Base-by-base conservation (phyloP, 2,329 filamentous ascomycete genomes). In the Curvularia hawaiiensis region DNA sequence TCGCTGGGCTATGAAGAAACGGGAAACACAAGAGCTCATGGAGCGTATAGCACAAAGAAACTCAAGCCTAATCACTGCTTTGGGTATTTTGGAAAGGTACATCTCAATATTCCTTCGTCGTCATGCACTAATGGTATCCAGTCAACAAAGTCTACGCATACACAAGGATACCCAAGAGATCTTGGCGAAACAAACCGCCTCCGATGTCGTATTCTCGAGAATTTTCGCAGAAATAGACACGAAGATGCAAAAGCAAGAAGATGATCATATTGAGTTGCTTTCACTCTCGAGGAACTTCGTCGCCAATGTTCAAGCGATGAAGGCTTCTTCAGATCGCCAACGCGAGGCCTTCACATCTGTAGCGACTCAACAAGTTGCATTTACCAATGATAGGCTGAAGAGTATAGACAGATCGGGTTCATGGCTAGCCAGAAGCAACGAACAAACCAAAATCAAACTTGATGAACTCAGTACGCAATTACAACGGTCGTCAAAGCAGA, bases 121-220 rank as follows among this genome's bases (percentile, higher is more conserved):
- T 28, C 22, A 10, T 4, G 2, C 30, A 26, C 50, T 52, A 28
- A 52, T 18, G 8, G 8, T 35, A 6, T 18, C 2, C 12, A 52
- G 50, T 10, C 31, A 45, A 26, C 50, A 52, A 12, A 43, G 30
- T 30, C 24, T 52, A n/a, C 50, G 40, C 20, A 35, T 52, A 12
- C 50, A 30, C 8, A 11, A 52, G 14, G 40, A 52, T 45, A 45
- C 40, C 16, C 28, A 41, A 22, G 41, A 31, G 3, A 50, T 50
- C 11, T 24, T 50, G n/a, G 22, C 16, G 14, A 22, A 31, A 22
- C 48, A 50, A 31, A 28, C 26, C 26, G n/a, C n/a, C 9, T 43
- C 24, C 9, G 11, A 41, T 18, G 26, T 16, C 7, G 8, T 24
- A 3, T n/a, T 38, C 8, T 43, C 48, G 10, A 33, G 5, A 14